A percentile compares a stretch with the other conserved stretches of the same genome.
These are phyloP conservation scores for Penicillium sp. DNA, from an alignment of 2,329 filamentous ascomycete species.

Conservation along the genomic window DNA sequence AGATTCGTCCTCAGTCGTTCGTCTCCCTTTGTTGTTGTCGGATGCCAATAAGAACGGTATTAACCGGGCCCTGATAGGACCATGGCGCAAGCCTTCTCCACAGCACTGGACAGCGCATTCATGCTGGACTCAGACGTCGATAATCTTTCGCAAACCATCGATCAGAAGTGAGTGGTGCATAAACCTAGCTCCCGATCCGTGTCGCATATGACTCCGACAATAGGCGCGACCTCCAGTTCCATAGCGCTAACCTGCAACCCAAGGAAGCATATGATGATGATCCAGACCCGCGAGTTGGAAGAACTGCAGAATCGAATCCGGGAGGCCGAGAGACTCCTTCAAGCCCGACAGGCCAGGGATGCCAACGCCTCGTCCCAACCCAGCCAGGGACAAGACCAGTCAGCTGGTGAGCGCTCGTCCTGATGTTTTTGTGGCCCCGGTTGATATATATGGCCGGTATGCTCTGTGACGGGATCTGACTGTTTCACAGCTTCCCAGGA, in stretches of 20 bases:
- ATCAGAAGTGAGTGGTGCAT: constrained; percentile 68
- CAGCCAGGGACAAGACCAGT: constrained; percentile 14
- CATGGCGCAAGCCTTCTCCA: constrained; percentile 80
- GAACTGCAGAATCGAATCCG: constrained; percentile 77
- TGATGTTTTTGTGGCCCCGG: constrained; percentile 14
- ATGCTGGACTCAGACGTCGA: constrained; percentile 75
- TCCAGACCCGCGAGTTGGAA: constrained; percentile 75
- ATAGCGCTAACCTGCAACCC: constrained; percentile 3
- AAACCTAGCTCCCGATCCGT: constrained; percentile 13
- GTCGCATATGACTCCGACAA: not conserved
- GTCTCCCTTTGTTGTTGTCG: constrained; percentile 38
- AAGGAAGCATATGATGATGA: constrained; percentile 75
- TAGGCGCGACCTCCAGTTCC: not conserved
- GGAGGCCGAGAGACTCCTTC: constrained; percentile 78
- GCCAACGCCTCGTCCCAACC: constrained; percentile 9
- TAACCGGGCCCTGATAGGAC: constrained; percentile 56
- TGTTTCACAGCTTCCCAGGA: constrained; percentile 17
- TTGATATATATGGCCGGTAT: constrained; percentile 7
- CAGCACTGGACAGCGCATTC: constrained; percentile 83
- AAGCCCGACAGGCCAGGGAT: constrained; percentile 32
- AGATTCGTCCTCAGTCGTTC: constrained; percentile 77
- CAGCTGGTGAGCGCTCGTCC: constrained; percentile 25
- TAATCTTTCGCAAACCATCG: constrained; percentile 68
- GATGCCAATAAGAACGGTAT: constrained; percentile 12
- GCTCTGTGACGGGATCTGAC: constrained; percentile 11